A percentile compares a stretch with the other conserved stretches of the same genome.
phyloP scores from a whole-genome alignment of 495 filamentous ascomycete species.

The Schizothecium vesticola region DNA sequence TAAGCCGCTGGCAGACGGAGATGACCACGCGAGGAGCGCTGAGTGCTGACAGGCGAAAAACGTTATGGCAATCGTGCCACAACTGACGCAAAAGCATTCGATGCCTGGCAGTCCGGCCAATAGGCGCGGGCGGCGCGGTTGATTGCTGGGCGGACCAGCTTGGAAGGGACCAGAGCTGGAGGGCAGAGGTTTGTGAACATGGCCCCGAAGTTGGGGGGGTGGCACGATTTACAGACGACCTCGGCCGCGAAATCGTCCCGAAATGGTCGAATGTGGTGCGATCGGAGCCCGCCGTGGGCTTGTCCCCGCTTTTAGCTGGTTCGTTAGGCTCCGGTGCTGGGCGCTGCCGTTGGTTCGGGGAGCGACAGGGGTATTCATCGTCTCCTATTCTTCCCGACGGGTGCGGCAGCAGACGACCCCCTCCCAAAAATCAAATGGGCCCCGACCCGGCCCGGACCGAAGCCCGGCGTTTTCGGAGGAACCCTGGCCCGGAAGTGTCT shows the following conservation, averaged over 20 bases:
- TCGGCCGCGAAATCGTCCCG: not conserved
- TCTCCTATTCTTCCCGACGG: not conserved
- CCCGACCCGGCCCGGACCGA: not conserved
- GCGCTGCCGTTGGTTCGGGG: not conserved
- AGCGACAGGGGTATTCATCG: not conserved
- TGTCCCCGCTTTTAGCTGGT: not conserved
- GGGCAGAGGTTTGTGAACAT: not conserved
- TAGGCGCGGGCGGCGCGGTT: not conserved
- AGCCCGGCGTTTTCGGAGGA: not conserved
- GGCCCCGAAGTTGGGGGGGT: not conserved
- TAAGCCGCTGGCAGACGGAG: not conserved
- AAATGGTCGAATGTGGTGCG: conserved; percentile 7
- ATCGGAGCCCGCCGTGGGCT: conserved; percentile 15
- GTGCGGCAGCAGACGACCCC: not conserved
- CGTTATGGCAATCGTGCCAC: conserved; percentile 14
- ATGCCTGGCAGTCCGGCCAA: conserved; percentile 10
- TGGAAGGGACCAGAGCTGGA: not conserved
- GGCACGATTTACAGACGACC: conserved; percentile 11
- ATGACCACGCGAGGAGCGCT: too few species aligned
- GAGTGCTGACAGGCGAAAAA: not conserved
- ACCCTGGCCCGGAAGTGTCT: not conserved
- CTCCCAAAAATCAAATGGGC: not conserved
- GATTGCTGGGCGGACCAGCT: not conserved
- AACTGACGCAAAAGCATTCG: conserved; percentile 14
- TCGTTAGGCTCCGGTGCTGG: not conserved